Base-by-base conservation (phyloP, 768 basidiomycete species). In the Amanita molliuscula region DNA sequence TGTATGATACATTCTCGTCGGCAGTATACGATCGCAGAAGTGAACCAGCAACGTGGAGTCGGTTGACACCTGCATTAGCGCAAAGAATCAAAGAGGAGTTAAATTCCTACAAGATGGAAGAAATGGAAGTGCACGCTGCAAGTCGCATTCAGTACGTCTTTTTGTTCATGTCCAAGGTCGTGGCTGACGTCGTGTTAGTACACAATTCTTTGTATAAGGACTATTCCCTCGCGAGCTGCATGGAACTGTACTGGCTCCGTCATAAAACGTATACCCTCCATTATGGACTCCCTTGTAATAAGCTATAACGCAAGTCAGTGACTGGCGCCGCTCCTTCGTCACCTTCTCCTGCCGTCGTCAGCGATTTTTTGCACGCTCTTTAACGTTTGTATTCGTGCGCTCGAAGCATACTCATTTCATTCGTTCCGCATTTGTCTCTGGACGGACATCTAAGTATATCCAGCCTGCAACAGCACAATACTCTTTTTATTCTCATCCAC, bases 71-170 rank as follows among this genome's bases (percentile, higher is more conserved):
- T 38, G 82, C 86, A 51, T 72, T 98, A 59, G 95, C 95, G 35
- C 91, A 97, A 73, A 77, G 85, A 59, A 98, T 99, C 66, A 99
- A 99, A 76, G 92, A 95, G 69, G 91, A 95, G 69, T 73, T 99
- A 47, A 99, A 99, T 68, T 91, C 90, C 50, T 98, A 89, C 70
- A 98, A 98, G 76, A 90, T 97, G 88, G 93, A 95, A 68, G 93
- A 97, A 71, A 98, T 99, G 95, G 91, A 94, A 64, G 93, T 99
- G 54, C 95, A 98, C 67, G 88, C 88, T 58, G 73, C 86, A 44
- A 94, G 90, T 67, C 82, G 90, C 65, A 81, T 88, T 59, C 84
- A 96, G 89, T 92, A 64, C 57, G 89, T 80, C 35, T 44, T 48
- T 46, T 40, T 11, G 15, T 29, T 6, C 10, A 7, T 37, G 18